These are phyloP conservation scores for Simplicillium aogashimaense DNA, from an alignment of 2,329 filamentous ascomycete genomes.

Conservation along the genomic window DNA sequence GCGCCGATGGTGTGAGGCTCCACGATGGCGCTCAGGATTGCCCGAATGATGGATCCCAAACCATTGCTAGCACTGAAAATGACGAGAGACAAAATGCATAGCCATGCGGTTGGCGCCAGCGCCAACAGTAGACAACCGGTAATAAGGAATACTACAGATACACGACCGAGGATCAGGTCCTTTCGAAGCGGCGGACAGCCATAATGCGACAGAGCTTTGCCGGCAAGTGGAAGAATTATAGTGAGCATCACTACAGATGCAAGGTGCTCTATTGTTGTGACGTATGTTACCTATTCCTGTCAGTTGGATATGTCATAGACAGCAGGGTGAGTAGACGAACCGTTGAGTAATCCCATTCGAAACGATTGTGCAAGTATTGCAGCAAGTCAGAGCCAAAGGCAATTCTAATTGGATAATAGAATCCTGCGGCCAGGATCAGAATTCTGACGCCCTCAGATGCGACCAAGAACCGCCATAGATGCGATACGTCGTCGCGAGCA, in stretches of 20 bases:
- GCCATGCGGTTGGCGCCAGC: constrained; percentile 20
- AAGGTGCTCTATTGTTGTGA: constrained; percentile 27
- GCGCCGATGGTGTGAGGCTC: constrained; percentile 43
- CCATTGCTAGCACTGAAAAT: constrained; percentile 35
- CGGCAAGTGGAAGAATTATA: constrained; percentile 24
- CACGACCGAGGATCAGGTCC: constrained; percentile 29
- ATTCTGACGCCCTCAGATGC: constrained; percentile 25
- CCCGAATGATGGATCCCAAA: constrained; percentile 31
- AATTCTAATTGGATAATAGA: constrained; percentile 18
- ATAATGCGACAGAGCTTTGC: constrained; percentile 19
- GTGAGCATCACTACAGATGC: constrained; percentile 27
- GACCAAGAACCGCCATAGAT: constrained; percentile 29
- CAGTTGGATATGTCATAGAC: constrained; percentile 3
- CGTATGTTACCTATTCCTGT: constrained; percentile 25
- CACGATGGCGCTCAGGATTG: constrained; percentile 41
- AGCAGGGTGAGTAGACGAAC: constrained; percentile 13
- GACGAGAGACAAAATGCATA: constrained; percentile 30
- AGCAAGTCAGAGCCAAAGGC: constrained; percentile 26
- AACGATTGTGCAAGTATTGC: constrained; percentile 44
- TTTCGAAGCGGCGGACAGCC: constrained; percentile 21
- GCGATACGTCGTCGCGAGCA: constrained; percentile 17
- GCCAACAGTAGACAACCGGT: constrained; percentile 26
- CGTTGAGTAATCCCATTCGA: constrained; percentile 35
- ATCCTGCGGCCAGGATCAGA: constrained; percentile 22
- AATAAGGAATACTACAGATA: constrained; percentile 19